phyloP scores from a whole-genome alignment of 148 eudicot genomes.

The Suaeda aralocaspica region DNA sequence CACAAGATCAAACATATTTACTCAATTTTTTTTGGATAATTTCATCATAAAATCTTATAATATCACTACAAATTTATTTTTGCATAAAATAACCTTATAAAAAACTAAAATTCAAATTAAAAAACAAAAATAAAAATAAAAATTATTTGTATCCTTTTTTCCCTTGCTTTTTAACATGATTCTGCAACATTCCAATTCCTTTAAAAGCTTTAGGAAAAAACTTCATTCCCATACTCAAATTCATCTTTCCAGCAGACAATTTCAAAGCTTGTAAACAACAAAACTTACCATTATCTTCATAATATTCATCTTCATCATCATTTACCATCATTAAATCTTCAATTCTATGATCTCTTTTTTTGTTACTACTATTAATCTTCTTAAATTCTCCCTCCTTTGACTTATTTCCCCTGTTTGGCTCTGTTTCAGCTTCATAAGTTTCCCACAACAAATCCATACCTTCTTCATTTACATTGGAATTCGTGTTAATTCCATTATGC shows the following conservation, averaged over 20 bases:
- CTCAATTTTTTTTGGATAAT: background rate
- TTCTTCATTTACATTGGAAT: slow-evolving; percentile 43
- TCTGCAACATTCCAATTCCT: slow-evolving; percentile 75
- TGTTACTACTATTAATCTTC: slow-evolving; percentile 18
- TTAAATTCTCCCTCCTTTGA: slow-evolving; percentile 6
- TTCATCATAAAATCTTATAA: background rate
- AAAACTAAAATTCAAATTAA: no score
- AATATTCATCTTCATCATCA: slow-evolving; percentile 35
- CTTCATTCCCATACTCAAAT: slow-evolving; percentile 64
- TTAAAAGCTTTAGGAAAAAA: slow-evolving; percentile 71
- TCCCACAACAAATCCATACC: slow-evolving; percentile 96
- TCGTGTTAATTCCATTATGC: slow-evolving; percentile 32
- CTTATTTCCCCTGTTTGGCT: slow-evolving; percentile 21
- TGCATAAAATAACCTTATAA: slow-evolving; percentile 5
- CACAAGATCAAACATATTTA: slow-evolving; percentile 17
- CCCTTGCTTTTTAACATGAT: slow-evolving; percentile 29
- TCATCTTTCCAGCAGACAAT: slow-evolving; percentile 83
- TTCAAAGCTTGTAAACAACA: slow-evolving; percentile 85
- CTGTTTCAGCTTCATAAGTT: slow-evolving; percentile 59
- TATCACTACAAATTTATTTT: background rate
- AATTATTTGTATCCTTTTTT: slow-evolving; percentile 26
- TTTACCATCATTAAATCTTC: slow-evolving; percentile 11
- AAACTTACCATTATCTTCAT: slow-evolving; percentile 42
- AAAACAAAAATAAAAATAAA: background rate
- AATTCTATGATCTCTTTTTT: slow-evolving; percentile 17